A percentile compares a stretch with the other conserved stretches of the same genome.
These are phyloP conservation scores for Thalassiosira profunda DNA, from an alignment of 108 stramenopile species.

Conservation along the genomic window DNA sequence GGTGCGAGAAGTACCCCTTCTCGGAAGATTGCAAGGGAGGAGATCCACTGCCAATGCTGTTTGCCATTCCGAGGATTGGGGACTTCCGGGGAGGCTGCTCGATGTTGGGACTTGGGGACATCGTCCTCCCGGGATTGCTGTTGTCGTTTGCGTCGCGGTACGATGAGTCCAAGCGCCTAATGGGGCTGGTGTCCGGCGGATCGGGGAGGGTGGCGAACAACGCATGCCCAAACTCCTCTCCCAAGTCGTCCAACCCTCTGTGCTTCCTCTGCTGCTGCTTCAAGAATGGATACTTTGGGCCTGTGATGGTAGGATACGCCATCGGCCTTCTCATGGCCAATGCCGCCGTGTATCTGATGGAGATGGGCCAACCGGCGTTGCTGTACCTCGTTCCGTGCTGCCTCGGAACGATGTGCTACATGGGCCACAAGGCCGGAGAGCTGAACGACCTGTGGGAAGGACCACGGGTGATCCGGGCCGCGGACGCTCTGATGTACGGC, in stretches of 20 bases:
- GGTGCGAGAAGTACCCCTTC: conserved; percentile 81
- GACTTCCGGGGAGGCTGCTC: conserved; percentile 79
- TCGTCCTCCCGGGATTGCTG: conserved; percentile 88
- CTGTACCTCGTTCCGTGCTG: conserved; percentile 88
- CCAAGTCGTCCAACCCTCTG: conserved; percentile 18
- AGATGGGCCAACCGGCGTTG: conserved; percentile 87
- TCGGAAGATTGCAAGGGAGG: conserved; percentile 58
- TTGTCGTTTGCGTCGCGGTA: conserved; percentile 68
- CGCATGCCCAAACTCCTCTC: conserved; percentile 18
- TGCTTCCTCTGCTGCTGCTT: conserved; percentile 41
- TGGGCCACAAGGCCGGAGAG: conserved; percentile 58
- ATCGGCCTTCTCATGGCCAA: conserved; percentile 82
- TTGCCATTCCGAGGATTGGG: conserved; percentile 76
- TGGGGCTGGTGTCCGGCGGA: conserved; percentile 45
- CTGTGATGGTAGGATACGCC: conserved; percentile 75
- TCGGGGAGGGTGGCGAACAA: conserved; percentile 37
- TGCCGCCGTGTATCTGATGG: conserved; percentile 75
- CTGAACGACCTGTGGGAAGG: conserved; percentile 70
- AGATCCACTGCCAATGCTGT: conserved; percentile 83
- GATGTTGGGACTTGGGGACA: conserved; percentile 92
- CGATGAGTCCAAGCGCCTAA: conserved; percentile 66
- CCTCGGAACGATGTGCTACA: conserved; percentile 59
- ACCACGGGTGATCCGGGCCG: conserved; percentile 54
- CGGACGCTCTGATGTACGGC: conserved; percentile 55
- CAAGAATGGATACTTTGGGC: conserved; percentile 58